Base-by-base conservation (phyloP, 2,329 filamentous ascomycete genomes). In the Ambrosiella cleistominuta region DNA sequence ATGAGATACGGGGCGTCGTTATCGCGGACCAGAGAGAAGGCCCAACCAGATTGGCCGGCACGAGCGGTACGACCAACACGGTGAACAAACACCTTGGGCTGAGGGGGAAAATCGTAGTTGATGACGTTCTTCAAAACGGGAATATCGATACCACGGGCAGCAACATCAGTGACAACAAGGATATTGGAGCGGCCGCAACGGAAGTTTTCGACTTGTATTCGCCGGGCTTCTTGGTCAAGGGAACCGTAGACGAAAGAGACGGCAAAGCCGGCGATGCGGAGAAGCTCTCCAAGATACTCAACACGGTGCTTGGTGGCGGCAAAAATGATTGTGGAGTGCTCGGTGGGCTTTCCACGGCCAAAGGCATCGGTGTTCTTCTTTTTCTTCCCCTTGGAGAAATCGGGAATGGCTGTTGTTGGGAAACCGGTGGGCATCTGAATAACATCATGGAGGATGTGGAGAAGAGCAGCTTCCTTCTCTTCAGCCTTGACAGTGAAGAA, bases 71-170 rank as follows among this genome's bases (percentile, higher is more conserved):
- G 84, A 65, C 93, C 93, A 52, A 98, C 93, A 67, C 93, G 84
- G 70, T 98, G 93, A 36, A 98, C 86, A 65, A 94, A 98, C 47
- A 98, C 83, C 71, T 98, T 98, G 17, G 93, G 88, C 66, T 97
- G 93, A 1, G 91, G 86, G 2, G 93, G 91, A 63, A 98, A 98
- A 67, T 97, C 91, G 70, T 95, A 98, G 74, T 98, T 97, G 74
- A 98, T 91, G 60, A 98, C 93, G 67, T 98, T 97, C 59, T 88
- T 90, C 40, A 98, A 77, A 52, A 96, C 80, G 0, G 93, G 93
- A 64, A 98, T 95, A 80, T 98, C 93, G 62, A 98, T 94, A 81
- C 93, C 91, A 75, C 93, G 80, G 19, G 93, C 93, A 12, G 93
- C 93, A 57, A 98, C 89, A 68, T 98, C 93, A 1, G 93, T 98